Percentiles rank a stretch among this genome's conserved stretches.
Conservation (phyloP, 2,329 filamentous ascomycete species). For the Tolypocladium amazonense region DNA sequence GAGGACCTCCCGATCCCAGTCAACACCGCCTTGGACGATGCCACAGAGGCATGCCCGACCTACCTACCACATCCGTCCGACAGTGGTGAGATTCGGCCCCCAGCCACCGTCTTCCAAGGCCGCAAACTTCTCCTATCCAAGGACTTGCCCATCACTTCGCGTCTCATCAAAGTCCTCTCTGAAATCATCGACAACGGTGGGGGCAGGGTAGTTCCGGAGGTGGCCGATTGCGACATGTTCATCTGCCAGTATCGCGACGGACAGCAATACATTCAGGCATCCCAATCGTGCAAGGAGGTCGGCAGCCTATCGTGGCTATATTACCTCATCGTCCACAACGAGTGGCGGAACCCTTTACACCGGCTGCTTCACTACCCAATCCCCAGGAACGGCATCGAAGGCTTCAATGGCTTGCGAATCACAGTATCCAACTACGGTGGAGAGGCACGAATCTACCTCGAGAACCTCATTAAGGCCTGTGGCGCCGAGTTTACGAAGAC, state of each 20-base stretch:
- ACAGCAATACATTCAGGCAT: constrained; percentile 64
- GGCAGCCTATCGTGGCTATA: constrained; percentile 93
- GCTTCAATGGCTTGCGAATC: constrained; percentile 67
- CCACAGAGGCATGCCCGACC: constrained; percentile 40
- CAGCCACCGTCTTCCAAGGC: constrained; percentile 64
- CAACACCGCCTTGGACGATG: constrained; percentile 55
- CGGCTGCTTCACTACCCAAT: constrained; percentile 86
- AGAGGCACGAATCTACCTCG: constrained; percentile 84
- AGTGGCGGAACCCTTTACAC: constrained; percentile 76
- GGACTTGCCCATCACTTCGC: constrained; percentile 61
- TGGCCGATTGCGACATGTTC: constrained; percentile 69
- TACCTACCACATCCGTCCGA: constrained; percentile 32
- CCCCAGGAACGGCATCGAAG: constrained; percentile 64
- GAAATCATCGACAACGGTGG: constrained; percentile 62
- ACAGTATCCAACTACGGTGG: constrained; percentile 95
- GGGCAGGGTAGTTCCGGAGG: constrained; percentile 53
- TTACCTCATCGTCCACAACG: constrained; percentile 77
- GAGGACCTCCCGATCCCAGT: constrained; percentile 44
- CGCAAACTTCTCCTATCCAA: constrained; percentile 67
- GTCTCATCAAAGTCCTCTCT: constrained; percentile 56
- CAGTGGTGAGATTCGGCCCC: constrained; percentile 30
- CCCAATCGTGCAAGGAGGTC: constrained; percentile 68
- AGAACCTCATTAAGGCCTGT: constrained; percentile 76
- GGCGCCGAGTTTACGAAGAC: constrained; percentile 91
- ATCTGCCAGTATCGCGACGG: constrained; percentile 84